Base-by-base conservation (phyloP, 2,329 filamentous ascomycete species). In the Curvularia eragrostidis region DNA sequence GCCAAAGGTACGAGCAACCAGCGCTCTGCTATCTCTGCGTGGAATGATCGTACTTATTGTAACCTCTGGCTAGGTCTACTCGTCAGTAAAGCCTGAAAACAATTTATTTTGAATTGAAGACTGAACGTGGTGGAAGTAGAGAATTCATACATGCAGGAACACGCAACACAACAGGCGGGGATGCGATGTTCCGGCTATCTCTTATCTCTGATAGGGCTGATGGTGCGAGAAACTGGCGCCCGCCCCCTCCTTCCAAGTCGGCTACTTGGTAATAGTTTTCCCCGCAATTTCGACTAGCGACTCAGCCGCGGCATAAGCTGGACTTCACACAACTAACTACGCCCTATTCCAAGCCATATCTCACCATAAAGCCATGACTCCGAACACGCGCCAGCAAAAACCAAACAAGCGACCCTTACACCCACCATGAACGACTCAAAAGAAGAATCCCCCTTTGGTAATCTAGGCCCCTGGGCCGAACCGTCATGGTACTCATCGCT, bases 401-500 rank as follows among this genome's bases (percentile, higher is more conserved):
- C 5, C 7, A 3, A 8, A 5, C 18, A 56, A 59, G 38, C 60
- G 3, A 56, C 59, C 15, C 56, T 63, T 46, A 46, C 63, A 46
- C 61, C 64, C 56, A 13, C 26, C n/a, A 73, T 69, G 65, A 19
- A 56, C 10, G 26, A 60, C 18, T 41, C 52, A 30, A 71, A 69
- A 44, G 71, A 67, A 28, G 70, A 74, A 47, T 68, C 71, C 2
- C 73, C 71, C 2, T 73, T 75, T 24, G 73, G 72, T 28, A 75
- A 75, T 52, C 64, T 73, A n/a, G 69, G 67, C 7, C 80, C 80
- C 3, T 82, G 80, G 80, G 72, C 70, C 49, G 80, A 82, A 56
- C 80, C 80, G 6, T 75, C 79, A n/a, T 81, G 79, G 78, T 78
- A 74, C 61, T 76, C 77, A 59, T 76, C 78, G 26, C 80, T 85